Base-by-base conservation (phyloP, 768 basidiomycete species). In the Gloeopeniophorella convolvens region DNA sequence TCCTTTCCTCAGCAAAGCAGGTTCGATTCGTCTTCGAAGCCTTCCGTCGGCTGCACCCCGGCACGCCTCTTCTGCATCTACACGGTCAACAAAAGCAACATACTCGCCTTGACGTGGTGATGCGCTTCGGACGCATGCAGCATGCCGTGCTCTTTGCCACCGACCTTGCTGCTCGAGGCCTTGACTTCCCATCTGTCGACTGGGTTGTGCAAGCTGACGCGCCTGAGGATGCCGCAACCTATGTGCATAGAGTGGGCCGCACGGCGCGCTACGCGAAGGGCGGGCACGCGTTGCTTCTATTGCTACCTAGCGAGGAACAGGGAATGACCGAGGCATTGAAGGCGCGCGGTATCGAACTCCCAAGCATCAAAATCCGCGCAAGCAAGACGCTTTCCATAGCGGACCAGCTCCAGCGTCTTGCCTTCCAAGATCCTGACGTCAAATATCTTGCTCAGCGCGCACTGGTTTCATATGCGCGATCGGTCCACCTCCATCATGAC, bases 121-220 rank as follows among this genome's bases (percentile, higher is more conserved):
- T 78, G 60, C 83, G 82, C 35, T 99, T 96, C 70, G 86, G 85
- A 2, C 70, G 79, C 2, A 83, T 83, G 37, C 81, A 83, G 58
- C 82, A 93, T 58, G 85, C 92, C 2, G 79, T 95, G 5, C 74
- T 98, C 18, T 85, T 99, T 60, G 93, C 94, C 15, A 99, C 95
- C 10, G 95, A 99, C 63, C 85, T 99, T 52, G 95, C 95, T 30
- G 91, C 95, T 4, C 83, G 95, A 50, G 95, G 95, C 1, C 73
- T 98, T 49, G 95, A 99, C 68, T 99, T 99, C 68, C 95, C 96
- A 4, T 78, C 88, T 0, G 84, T 99, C 18, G 90, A 96, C 66
- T 98, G 95, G 95, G 95, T 99, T 1, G 63, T 99, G 24, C 95
- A 99, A 64, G 70, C 93, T 11, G 95, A 99, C 65, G 90, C 89